Conservation (phyloP, 768 basidiomycete genomes). For the Lactifluus subvellereus region DNA sequence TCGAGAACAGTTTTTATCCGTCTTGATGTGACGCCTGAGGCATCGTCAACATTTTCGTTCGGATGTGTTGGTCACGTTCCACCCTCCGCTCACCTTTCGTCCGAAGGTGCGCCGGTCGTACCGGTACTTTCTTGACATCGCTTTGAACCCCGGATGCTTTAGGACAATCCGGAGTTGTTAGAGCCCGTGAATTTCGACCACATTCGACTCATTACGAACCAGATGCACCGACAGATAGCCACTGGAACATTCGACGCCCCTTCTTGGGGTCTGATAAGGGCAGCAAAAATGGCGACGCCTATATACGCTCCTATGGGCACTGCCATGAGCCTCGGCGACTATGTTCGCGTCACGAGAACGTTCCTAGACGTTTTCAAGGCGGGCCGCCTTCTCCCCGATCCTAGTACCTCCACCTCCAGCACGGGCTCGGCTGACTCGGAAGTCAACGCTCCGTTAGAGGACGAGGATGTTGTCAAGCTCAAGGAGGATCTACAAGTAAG, state of each 20-base stretch:
- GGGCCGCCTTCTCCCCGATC: conserved; percentile 26
- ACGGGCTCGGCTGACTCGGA: conserved; percentile 24
- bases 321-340: conserved; percentile 75
- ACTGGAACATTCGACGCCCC: conserved; percentile 80
- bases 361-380: conserved; percentile 74
- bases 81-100: conserved; percentile 61
- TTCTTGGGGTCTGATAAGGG: conserved; percentile 72
- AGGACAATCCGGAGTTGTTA: conserved; percentile 70
- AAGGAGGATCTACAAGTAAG: conserved; percentile 55
- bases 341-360: conserved; percentile 65
- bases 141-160: not conserved
- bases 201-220: conserved; percentile 55
- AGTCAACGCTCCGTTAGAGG: conserved; percentile 23
- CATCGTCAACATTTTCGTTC: conserved; percentile 84
- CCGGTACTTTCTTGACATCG: not conserved
- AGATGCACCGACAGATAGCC: conserved; percentile 63
- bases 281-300: conserved; percentile 68
- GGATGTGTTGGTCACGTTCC: conserved; percentile 81
- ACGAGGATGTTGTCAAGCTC: conserved; percentile 28
- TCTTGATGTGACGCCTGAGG: conserved; percentile 35
- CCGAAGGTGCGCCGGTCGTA: conserved; percentile 41
- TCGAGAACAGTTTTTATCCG: conserved; percentile 5
- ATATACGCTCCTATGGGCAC: conserved; percentile 90
- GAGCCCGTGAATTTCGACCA: conserved; percentile 56
- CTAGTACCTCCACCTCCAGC: conserved; percentile 21